Evolutionary conservation across 768 basidiomycete species (phyloP).

Genomic region (Leccinum pellstonianum): DNA sequence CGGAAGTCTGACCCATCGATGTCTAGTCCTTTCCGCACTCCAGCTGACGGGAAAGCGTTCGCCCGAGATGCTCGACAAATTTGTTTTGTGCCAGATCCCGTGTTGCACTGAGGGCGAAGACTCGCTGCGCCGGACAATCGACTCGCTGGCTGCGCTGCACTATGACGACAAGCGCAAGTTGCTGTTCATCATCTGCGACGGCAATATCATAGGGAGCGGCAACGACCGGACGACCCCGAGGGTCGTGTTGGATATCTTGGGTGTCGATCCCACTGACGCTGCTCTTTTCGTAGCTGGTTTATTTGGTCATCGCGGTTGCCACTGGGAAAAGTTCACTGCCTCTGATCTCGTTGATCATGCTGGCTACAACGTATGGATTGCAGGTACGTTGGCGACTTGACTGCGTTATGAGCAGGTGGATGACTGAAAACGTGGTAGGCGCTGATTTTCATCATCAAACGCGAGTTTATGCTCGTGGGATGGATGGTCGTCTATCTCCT

Average conservation of each 20-base stretch:
- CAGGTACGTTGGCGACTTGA: constrained; percentile 54
- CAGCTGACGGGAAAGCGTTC: constrained; percentile 79
- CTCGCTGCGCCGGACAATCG: constrained; percentile 86
- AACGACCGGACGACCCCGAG: constrained; percentile 91
- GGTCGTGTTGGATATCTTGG: constrained; percentile 90
- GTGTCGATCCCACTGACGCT: constrained; percentile 66
- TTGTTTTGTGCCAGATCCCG: constrained; percentile 88
- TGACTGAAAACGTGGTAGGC: constrained; percentile 43
- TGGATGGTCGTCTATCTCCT: constrained; percentile 96
- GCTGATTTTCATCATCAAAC: constrained; percentile 92
- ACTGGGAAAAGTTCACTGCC: constrained; percentile 73
- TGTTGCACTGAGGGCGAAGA: constrained; percentile 98
- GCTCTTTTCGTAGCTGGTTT: constrained; percentile 56
- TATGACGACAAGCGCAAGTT: constrained; percentile 97
- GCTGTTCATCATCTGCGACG: constrained; percentile 91
- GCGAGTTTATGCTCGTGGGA: constrained; percentile 96
- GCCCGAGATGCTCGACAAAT: constrained; percentile 92
- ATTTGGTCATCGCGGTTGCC: constrained; percentile 80
- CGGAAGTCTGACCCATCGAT: constrained; percentile 9
- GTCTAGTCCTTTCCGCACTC: constrained; percentile 81
- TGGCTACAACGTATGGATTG: constrained; percentile 87
- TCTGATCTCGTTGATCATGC: constrained; percentile 84
- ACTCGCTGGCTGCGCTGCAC: constrained; percentile 83
- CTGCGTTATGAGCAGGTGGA: not conserved
- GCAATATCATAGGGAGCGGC: constrained; percentile 92